Conservation (phyloP, 768 basidiomycete species). For the Lentinula lateritia region DNA sequence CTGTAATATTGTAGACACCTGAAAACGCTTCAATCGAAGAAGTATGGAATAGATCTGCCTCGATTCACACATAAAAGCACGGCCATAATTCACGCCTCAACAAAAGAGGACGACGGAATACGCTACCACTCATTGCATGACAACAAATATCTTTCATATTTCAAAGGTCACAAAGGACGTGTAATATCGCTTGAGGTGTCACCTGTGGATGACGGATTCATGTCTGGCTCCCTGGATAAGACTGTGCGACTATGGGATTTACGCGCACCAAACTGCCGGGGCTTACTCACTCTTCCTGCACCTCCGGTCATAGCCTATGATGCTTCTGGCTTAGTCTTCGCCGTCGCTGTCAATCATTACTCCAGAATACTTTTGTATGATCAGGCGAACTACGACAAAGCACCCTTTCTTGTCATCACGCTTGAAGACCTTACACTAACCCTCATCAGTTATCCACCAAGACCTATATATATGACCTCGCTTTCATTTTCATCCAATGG, state of each 20-base stretch:
- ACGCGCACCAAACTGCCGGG: conserved; percentile 70
- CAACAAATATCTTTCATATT: conserved; percentile 95
- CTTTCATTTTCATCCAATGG: conserved; percentile 88
- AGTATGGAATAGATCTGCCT: conserved; percentile 93
- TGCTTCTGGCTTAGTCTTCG: conserved; percentile 76
- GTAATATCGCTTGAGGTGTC: conserved; percentile 90
- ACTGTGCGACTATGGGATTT: conserved; percentile 97
- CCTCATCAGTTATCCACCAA: conserved; percentile 78
- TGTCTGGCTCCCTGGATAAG: conserved; percentile 91
- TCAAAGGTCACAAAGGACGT: conserved; percentile 86
- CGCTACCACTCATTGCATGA: conserved; percentile 94
- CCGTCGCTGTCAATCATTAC: conserved; percentile 79
- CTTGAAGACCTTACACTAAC: conserved; percentile 78
- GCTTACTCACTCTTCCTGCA: conserved; percentile 69
- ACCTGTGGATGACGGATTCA: conserved; percentile 91
- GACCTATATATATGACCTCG: conserved; percentile 87
- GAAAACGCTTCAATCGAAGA: conserved; percentile 85
- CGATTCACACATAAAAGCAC: conserved; percentile 91
- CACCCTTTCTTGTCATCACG: conserved; percentile 80
- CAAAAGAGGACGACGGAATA: conserved; percentile 92
- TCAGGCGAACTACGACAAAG: conserved; percentile 82
- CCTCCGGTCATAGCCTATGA: conserved; percentile 83
- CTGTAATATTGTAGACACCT: conserved; percentile 41
- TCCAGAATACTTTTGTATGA: conserved; percentile 84
- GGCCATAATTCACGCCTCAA: conserved; percentile 84